Base-by-base conservation (phyloP, 2,329 filamentous ascomycete species). In the Tolypocladium amazonense region DNA sequence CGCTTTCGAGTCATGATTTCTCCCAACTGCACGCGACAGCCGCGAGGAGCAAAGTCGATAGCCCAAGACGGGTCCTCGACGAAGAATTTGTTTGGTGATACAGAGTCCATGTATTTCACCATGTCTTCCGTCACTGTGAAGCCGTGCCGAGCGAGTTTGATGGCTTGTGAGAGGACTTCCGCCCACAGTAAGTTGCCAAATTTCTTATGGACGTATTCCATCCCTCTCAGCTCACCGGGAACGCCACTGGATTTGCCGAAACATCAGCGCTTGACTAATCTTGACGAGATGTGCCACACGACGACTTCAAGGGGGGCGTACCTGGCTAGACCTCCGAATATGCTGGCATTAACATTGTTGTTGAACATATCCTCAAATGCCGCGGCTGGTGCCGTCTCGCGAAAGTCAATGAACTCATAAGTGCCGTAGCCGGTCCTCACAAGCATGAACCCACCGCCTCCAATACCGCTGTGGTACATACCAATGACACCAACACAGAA, bases 331-430 rank as follows among this genome's bases (percentile, higher is more conserved):
- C 90, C 90, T 1, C 89, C 88, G 45, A 77, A 79, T 4, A 90
- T 75, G 56, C 88, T 89, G 2, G 80, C 81, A 5, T 80, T 74
- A 0, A 79, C 81, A 64, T 92, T 83, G 62, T 88, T 83, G 58
- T 83, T 83, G 73, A 87, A 96, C 92, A 96, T 96, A 65, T 91
- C 82, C 71, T 92, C 78, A 62, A 81, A 88, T 0, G 90, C 87
- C 1, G 89, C 89, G 0, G 87, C 89, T 0, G 92, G 91, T 0
- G 92, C 92, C 0, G 84, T 90, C 72, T 96, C 92, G 20, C 92
- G 81, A 71, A 94, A 96, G 70, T 96, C 91, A 64, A 96, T 85
- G 64, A 85, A 88, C 66, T 95, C 90, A 68, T 90, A 93, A 11
- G 76, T 75, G 6, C 87, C 87, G 62, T 88, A 81, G 6, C 81